Evolutionary conservation across 768 basidiomycete genomes (phyloP).

Genomic region (Mycena galopus): DNA sequence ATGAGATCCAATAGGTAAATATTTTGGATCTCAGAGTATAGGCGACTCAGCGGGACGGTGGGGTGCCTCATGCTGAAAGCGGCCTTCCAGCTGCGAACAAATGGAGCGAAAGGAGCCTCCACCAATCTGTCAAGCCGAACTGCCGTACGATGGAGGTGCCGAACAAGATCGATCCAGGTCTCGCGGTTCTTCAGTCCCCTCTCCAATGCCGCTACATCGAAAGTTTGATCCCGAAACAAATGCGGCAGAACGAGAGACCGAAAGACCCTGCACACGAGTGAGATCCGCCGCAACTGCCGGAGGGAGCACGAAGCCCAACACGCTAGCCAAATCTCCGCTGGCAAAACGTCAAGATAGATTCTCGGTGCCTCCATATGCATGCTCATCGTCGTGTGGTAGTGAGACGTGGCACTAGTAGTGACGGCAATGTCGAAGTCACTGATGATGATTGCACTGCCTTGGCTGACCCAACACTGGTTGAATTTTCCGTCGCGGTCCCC

Average conservation of each 20-base stretch:
- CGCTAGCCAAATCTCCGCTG: neutral
- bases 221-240: neutral
- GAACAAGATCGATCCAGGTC: slow-evolving; percentile 8
- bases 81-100: neutral
- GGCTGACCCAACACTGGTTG: too few relatives aligned
- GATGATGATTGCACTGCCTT: too few relatives aligned
- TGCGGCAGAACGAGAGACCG: slow-evolving; percentile 1
- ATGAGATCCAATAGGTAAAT: neutral
- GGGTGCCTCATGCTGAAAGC: too few relatives aligned
- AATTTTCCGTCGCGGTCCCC: too few relatives aligned
- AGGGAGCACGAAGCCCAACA: slow-evolving; percentile 1
- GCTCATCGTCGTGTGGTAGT: too few relatives aligned
- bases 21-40: neutral
- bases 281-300: neutral
- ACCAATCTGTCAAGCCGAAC: slow-evolving; percentile 5
- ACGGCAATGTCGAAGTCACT: too few relatives aligned
- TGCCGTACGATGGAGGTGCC: slow-evolving; percentile 4
- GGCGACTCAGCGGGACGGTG: neutral
- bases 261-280: slow-evolving; percentile 6
- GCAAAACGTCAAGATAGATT: neutral
- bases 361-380: too few relatives aligned
- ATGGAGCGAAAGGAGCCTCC: neutral
- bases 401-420: too few relatives aligned
- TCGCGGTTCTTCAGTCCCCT: neutral
- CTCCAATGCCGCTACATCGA: neutral